These are phyloP conservation scores for Eruca vesicaria DNA, from an alignment of 441 rosid species.

Conservation along the genomic window DNA sequence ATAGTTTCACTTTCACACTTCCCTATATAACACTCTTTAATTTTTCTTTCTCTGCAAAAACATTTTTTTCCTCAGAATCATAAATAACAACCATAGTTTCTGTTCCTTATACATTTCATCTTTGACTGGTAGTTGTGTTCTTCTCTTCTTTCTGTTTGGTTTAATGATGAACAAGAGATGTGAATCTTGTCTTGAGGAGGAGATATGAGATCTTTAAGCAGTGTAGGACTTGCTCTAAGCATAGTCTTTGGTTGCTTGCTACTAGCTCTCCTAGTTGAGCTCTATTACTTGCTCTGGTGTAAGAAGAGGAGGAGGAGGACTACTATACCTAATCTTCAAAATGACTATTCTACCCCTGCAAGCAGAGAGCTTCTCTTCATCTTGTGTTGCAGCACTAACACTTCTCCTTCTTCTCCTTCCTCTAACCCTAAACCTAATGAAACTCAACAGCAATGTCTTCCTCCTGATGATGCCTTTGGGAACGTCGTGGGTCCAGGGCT, in stretches of 20 bases:
- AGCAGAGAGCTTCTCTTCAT: conserved; percentile 68
- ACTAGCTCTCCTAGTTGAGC: conserved; percentile 76
- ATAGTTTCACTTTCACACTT: not conserved
- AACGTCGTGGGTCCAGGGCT: no score
- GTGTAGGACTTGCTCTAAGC: conserved; percentile 87
- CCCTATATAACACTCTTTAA: not conserved
- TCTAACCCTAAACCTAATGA: conserved; percentile 31
- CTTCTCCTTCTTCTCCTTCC: conserved; percentile 44
- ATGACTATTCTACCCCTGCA: conserved; percentile 58
- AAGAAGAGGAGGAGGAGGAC: conserved; percentile 53
- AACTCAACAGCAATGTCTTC: conserved; percentile 37
- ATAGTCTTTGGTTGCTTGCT: conserved; percentile 80
- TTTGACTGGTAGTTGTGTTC: not conserved
- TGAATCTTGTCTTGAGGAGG: conserved; percentile 20
- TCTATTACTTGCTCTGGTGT: conserved; percentile 89
- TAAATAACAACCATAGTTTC: not conserved
- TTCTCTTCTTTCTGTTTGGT: not conserved
- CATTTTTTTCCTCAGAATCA: not conserved
- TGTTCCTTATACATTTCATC: not conserved
- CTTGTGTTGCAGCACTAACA: conserved; percentile 59
- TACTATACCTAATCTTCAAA: conserved; percentile 43
- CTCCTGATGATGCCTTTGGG: conserved; percentile 39
- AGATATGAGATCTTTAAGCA: conserved; percentile 84
- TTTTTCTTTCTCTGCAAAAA: conserved; percentile 2
- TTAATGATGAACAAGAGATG: conserved; percentile 25